Evolutionary conservation across 805 yeast genomes (phyloP).

Genomic region (Yamadazyma phyllophila): DNA sequence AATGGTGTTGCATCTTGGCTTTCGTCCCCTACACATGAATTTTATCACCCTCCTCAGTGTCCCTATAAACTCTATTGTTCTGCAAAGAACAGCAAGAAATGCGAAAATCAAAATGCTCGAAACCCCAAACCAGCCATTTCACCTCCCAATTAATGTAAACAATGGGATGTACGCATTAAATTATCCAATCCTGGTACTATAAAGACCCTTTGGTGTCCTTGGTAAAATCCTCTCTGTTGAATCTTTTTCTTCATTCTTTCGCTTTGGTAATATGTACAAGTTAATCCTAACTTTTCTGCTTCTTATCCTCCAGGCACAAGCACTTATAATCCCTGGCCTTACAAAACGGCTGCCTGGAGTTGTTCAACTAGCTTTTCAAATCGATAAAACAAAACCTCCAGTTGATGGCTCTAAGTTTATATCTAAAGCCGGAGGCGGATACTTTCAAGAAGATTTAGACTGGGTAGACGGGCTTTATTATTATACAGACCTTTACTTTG

Average conservation of each 20-base stretch:
- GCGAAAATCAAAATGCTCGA: neutral
- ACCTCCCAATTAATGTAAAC: neutral
- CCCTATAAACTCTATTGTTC: neutral
- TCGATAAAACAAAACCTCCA: neutral
- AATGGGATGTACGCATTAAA: neutral
- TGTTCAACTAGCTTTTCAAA: neutral
- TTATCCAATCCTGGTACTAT: neutral
- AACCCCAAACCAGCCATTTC: neutral
- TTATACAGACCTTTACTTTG: conserved; percentile 5
- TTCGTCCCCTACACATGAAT: no score
- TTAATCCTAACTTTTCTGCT: neutral
- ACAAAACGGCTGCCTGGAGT: neutral
- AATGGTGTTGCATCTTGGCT: no score
- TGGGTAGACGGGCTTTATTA: conserved; percentile 5
- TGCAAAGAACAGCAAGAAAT: neutral
- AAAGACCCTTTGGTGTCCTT: neutral
- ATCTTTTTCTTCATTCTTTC: neutral
- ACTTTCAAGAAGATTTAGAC: neutral
- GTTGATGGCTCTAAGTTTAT: neutral
- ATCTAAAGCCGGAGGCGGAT: neutral
- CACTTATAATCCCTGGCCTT: neutral
- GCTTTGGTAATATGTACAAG: no score
- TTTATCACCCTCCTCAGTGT: neutral
- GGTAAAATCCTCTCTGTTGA: neutral
- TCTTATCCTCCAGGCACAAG: neutral